Evolutionary conservation across 768 basidiomycete genomes (phyloP), one percentile per base, ranked within the genome.

Genomic region (Pholiota microspora): DNA sequence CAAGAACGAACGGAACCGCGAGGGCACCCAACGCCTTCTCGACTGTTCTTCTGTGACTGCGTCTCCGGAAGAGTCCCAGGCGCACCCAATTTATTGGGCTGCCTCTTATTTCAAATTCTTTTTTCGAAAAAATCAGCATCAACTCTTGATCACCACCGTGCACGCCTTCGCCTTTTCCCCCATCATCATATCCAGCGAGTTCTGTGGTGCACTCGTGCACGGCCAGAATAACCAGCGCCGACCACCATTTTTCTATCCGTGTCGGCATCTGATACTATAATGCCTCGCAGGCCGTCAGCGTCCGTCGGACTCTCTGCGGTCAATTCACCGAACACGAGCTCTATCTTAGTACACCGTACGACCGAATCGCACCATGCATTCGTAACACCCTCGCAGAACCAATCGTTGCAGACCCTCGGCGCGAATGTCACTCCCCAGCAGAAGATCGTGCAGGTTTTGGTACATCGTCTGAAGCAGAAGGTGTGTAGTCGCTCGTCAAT

Each of bases 401-500:
- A 71, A 9, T 73, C 74, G 7, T 62, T 72, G 18, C 65, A 68
- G 7, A 67, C 73, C 6, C 58, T 74, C 18, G 70, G 62, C 18
- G 68, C 67, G 16, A 65, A 74, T 31, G 73, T 79, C 7, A 83
- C 82, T 1, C 86, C 88, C 1, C 89, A 94, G 65, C 88, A 91
- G 72, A 92, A 86, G 76, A 83, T 92, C 50, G 85, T 94, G 29
- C 81, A 85, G 59, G 85, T 85, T 7, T 74, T 95, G 58, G 89
- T 95, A 31, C 86, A 83, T 62, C 79, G 92, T 63, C 71, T 95
- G 64, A 88, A 85, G 71, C 81, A 84, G 70, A 94, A 92, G 82
- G 93, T 89, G 50, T 35, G 75, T 62, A 3, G 29, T 32, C 25
- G 28, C 13, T 53, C n/a, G n/a, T n/a, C n/a, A n/a, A n/a, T n/a